Evolutionary conservation across 1,284 basidiomycete species (phyloP).

Genomic region (Malassezia equina): DNA sequence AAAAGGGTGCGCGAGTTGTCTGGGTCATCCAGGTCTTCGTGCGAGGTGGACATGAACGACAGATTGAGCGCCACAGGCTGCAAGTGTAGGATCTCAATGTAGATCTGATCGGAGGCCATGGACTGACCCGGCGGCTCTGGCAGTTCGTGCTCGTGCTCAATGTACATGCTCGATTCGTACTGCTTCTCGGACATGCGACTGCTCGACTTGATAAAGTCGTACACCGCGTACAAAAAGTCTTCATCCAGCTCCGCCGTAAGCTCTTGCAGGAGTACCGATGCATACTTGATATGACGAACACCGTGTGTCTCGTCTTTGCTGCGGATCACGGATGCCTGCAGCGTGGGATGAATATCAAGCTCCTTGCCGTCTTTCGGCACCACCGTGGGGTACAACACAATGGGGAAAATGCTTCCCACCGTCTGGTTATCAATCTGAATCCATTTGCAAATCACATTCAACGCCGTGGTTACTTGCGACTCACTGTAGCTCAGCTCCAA

Average conservation of each 20-base stretch:
- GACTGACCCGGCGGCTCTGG: constrained; percentile 63
- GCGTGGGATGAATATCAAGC: constrained; percentile 71
- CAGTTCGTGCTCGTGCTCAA: constrained; percentile 65
- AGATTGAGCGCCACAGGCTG: constrained; percentile 86
- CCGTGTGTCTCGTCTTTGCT: constrained; percentile 81
- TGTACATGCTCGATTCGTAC: constrained; percentile 53
- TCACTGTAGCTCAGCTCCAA: constrained; percentile 79
- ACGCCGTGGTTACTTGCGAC: constrained; percentile 68
- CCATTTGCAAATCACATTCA: constrained; percentile 73
- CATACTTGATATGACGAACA: constrained; percentile 93
- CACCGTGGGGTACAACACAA: constrained; percentile 88
- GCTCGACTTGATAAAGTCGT: constrained; percentile 75
- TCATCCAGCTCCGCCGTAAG: constrained; percentile 93
- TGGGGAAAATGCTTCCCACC: constrained; percentile 88
- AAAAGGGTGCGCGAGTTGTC: constrained; percentile 61
- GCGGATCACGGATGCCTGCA: constrained; percentile 78
- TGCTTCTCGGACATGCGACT: constrained; percentile 22
- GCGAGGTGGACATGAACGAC: constrained; percentile 93
- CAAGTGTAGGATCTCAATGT: constrained; percentile 93
- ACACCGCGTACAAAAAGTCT: constrained; percentile 83
- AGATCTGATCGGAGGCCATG: constrained; percentile 56
- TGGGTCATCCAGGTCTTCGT: constrained; percentile 73
- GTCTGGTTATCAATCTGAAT: constrained; percentile 88
- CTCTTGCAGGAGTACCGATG: constrained; percentile 83
- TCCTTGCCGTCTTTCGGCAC: constrained; percentile 70